Base-by-base conservation (phyloP, 2,329 filamentous ascomycete genomes). In the Neopestalotiopsis sp. region DNA sequence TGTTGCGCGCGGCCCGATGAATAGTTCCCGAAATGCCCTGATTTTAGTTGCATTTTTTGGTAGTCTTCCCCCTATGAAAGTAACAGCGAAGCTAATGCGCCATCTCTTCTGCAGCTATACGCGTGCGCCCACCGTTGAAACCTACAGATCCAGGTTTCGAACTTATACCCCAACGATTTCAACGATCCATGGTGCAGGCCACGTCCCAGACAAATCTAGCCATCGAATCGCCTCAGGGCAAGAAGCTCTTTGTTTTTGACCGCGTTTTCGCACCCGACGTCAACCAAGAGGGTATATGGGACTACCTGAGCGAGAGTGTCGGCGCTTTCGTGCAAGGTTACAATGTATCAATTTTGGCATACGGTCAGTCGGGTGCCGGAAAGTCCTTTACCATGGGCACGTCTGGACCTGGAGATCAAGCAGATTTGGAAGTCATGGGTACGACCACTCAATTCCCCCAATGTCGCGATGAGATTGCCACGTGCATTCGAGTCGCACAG, bases 381-480 rank as follows among this genome's bases (percentile, higher is more conserved):
- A 99, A 99, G 83, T 98, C 95, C 2, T 98, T 97, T 79, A 99
- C 96, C 0, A 99, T 99, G 96, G 96, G 96, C 68, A 99, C 96
- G 0, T 94, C 95, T 0, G 94, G 94, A 4, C 94, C 95, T 1
- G 81, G 81, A 28, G 95, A 98, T 76, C 92, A 97, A 76, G 86
- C 84, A 32, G 87, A 95, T 75, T 73, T 86, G 38, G 88, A 91
- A 7, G 81, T 89, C 38, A 96, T 95, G 92, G 94, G 94, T 96
- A 87, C 81, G 92, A 62, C 40, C 66, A 62, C 57, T n/a, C 13
- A 12, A n/a, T 20, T 42, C 20, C 17, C 14, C 28, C n/a, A 9
- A 38, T 45, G 38, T 17, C 38, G 38, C 42, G 1, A 13, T 12
- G 38, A 20, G 20, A 14, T 56, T 65, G 12, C 20, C 17, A 13